A percentile compares a stretch with the other conserved stretches of the same genome.
Conservation (phyloP, 208 protist genomes). For the Trypanosoma theileri region DNA sequence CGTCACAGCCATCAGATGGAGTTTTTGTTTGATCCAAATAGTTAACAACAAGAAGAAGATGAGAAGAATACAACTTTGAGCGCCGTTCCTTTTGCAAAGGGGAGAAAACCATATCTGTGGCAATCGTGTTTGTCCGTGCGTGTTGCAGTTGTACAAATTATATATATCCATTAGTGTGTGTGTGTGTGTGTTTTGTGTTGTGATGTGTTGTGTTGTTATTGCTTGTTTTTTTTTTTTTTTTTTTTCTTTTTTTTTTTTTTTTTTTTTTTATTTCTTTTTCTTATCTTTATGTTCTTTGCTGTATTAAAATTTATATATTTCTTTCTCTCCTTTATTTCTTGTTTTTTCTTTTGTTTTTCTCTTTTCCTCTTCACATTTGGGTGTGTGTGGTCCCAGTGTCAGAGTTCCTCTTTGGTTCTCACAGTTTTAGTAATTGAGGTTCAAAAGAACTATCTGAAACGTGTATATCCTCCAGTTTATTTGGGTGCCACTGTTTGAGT, state of each 20-base stretch:
- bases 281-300: not conserved
- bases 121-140: not conserved
- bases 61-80: not conserved
- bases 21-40: slow-evolving; percentile 83
- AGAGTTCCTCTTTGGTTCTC: no score
- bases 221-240: no score
- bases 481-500: not conserved
- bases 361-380: not conserved
- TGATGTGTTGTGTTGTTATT: no score
- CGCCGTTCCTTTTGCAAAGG: not conserved
- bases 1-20: slow-evolving; percentile 86
- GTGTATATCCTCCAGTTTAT: no score
- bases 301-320: not conserved
- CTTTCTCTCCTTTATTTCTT: not conserved
- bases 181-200: not conserved
- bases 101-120: not conserved
- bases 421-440: no score
- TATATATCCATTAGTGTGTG: not conserved
- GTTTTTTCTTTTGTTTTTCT: not conserved
- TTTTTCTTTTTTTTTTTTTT: not conserved
- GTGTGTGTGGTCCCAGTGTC: not conserved
- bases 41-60: slow-evolving; percentile 32
- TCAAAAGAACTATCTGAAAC: no score
- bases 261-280: not conserved
- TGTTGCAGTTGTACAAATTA: not conserved